Evolutionary conservation across 352 stramenopile genomes (phyloP).

Genomic region (Globisporangium spinosum): DNA sequence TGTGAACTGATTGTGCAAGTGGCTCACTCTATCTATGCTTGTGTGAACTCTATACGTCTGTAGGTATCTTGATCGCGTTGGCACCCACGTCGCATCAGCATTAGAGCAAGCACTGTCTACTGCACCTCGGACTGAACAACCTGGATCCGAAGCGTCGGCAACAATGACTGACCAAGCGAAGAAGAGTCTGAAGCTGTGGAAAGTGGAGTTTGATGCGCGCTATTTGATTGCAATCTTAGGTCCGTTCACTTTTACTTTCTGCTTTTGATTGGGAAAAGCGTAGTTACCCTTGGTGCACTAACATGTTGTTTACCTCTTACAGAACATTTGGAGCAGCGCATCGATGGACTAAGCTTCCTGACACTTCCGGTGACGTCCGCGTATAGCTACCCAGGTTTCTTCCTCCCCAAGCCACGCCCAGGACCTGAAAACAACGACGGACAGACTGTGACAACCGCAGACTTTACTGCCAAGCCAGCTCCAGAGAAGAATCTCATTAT

Average conservation of each 20-base stretch:
- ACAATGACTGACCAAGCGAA: slow-evolving; percentile 2
- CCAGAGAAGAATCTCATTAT: slow-evolving; percentile 25
- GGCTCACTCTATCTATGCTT: neutral
- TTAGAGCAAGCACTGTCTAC: slow-evolving; percentile 10
- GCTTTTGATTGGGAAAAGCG: neutral
- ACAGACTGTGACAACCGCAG: neutral
- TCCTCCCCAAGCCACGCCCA: slow-evolving; percentile 32
- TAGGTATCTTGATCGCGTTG: slow-evolving; percentile 56
- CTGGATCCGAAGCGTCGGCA: neutral
- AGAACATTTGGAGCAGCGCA: slow-evolving; percentile 43
- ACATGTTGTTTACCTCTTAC: neutral
- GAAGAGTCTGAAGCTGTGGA: slow-evolving; percentile 45
- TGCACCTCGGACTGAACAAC: neutral
- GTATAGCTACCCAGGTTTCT: slow-evolving; percentile 57
- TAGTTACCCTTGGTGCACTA: neutral
- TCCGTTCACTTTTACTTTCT: slow-evolving; percentile 21
- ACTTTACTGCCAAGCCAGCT: neutral
- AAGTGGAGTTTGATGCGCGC: slow-evolving; percentile 74
- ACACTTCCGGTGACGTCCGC: slow-evolving; percentile 31
- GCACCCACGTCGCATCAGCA: slow-evolving; percentile 13
- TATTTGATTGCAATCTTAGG: slow-evolving; percentile 52
- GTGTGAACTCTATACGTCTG: neutral
- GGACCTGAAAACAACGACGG: neutral
- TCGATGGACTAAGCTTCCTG: slow-evolving; percentile 45
- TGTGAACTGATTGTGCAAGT: neutral